phyloP scores from a whole-genome alignment of 2,329 filamentous ascomycete genomes.

The Fusarium longipes region DNA sequence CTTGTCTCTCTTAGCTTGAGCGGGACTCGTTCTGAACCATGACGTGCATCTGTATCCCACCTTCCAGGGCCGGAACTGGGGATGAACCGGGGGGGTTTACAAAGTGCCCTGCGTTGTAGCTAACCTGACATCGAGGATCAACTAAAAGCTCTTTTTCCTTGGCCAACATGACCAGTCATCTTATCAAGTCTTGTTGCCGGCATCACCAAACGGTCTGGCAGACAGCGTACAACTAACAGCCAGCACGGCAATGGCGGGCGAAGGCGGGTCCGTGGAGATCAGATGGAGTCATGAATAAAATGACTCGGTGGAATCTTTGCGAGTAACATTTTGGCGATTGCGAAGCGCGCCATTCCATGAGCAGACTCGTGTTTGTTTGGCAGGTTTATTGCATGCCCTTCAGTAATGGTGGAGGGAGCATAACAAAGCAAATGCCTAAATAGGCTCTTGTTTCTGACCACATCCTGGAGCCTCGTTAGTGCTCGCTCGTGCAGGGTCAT shows the following conservation, averaged over 20 bases:
- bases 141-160: constrained; percentile 20
- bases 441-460: constrained; percentile 34
- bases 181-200: constrained; percentile 21
- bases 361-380: constrained; percentile 27
- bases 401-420: constrained; percentile 11
- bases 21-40: constrained; percentile 45
- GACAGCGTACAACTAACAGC: neutral
- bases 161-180: constrained; percentile 42
- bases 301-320: constrained; percentile 20
- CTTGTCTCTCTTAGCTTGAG: constrained; percentile 37
- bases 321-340: neutral
- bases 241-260: constrained; percentile 22
- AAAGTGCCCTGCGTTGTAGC: constrained; percentile 37
- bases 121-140: constrained; percentile 39
- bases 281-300: constrained; percentile 29
- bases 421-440: constrained; percentile 19
- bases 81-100: neutral
- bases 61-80: constrained; percentile 23
- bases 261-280: constrained; percentile 32
- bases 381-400: constrained; percentile 17
- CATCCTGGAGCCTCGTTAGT: constrained; percentile 32
- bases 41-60: constrained; percentile 44
- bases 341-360: neutral
- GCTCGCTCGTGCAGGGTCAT: constrained; percentile 27
- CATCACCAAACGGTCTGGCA: constrained; percentile 6